Evolutionary conservation across 2,329 filamentous ascomycete genomes (phyloP).

Genomic region (Cladosporium halotolerans): DNA sequence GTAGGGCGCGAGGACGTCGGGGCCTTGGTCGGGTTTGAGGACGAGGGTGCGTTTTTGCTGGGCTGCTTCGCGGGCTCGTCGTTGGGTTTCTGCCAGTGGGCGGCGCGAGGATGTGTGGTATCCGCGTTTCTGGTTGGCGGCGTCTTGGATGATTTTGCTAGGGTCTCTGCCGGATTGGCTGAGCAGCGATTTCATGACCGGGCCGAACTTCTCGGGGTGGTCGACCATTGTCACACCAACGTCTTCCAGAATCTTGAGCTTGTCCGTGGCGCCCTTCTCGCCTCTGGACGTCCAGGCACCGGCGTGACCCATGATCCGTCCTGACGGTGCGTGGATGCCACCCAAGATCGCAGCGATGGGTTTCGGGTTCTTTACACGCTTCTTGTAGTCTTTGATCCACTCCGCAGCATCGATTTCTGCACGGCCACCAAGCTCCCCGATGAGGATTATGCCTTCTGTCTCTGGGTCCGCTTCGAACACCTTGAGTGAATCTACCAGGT

Average conservation of each 20-base stretch:
- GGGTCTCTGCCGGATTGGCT: slow-evolving; percentile 37
- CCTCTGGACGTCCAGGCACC: slow-evolving; percentile 65
- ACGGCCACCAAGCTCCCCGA: slow-evolving; percentile 66
- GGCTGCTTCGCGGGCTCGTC: slow-evolving; percentile 7
- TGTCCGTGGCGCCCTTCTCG: slow-evolving; percentile 59
- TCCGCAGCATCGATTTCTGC: slow-evolving; percentile 66
- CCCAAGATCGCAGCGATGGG: slow-evolving; percentile 68
- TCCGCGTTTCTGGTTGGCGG: slow-evolving; percentile 44
- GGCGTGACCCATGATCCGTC: slow-evolving; percentile 71
- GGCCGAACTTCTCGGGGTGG: slow-evolving; percentile 69
- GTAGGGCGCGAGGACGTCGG: slow-evolving; percentile 24
- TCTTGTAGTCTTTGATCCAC: slow-evolving; percentile 63
- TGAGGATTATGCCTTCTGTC: slow-evolving; percentile 64
- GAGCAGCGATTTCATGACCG: slow-evolving; percentile 59
- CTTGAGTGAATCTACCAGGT: slow-evolving; percentile 63
- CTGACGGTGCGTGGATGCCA: slow-evolving; percentile 57
- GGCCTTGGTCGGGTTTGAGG: slow-evolving; percentile 22
- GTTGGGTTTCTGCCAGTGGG: slow-evolving; percentile 13
- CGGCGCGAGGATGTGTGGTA: slow-evolving; percentile 34
- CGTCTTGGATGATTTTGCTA: slow-evolving; percentile 31
- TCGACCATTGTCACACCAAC: slow-evolving; percentile 66
- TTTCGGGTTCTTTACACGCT: slow-evolving; percentile 56
- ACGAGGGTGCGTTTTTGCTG: slow-evolving; percentile 22
- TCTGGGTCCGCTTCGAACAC: slow-evolving; percentile 61
- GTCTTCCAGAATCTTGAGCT: slow-evolving; percentile 59